These are phyloP conservation scores for Talaromyces amestolkiae DNA, from an alignment of 2,329 filamentous ascomycete species.

Conservation along the genomic window DNA sequence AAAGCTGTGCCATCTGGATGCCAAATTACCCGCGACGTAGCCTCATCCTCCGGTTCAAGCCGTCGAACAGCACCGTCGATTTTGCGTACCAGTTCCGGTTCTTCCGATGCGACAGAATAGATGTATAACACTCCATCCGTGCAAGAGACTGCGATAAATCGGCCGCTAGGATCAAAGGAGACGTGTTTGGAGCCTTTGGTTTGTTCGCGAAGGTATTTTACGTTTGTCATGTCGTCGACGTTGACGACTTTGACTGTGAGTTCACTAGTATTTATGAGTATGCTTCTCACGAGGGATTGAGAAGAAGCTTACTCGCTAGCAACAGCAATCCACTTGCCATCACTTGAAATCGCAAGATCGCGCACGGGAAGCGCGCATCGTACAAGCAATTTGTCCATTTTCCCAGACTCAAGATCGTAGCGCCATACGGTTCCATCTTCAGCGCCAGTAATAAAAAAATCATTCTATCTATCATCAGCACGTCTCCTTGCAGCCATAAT, in stretches of 20 bases:
- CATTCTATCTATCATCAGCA: slow-evolving; percentile 51
- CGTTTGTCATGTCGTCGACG: slow-evolving; percentile 70
- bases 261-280: slow-evolving; percentile 51
- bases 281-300: not conserved
- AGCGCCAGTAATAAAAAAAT: slow-evolving; percentile 82
- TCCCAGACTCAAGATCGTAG: slow-evolving; percentile 70
- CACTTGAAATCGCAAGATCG: slow-evolving; percentile 77
- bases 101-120: slow-evolving; percentile 75
- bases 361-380: slow-evolving; percentile 82
- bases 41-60: slow-evolving; percentile 73
- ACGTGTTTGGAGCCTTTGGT: slow-evolving; percentile 86
- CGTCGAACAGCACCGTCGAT: slow-evolving; percentile 81
- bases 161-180: slow-evolving; percentile 77
- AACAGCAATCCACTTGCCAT: slow-evolving; percentile 85
- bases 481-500: too few relatives aligned
- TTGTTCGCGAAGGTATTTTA: slow-evolving; percentile 80
- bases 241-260: slow-evolving; percentile 86
- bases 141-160: slow-evolving; percentile 74
- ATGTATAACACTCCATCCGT: slow-evolving; percentile 87
- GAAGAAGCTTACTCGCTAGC: slow-evolving; percentile 71
- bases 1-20: slow-evolving; percentile 94
- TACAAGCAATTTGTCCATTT: slow-evolving; percentile 76
- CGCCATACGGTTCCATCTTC: slow-evolving; percentile 96
- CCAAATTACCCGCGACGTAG: slow-evolving; percentile 75
- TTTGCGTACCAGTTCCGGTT: slow-evolving; percentile 77